A percentile compares a stretch with the other conserved stretches of the same genome.
Conservation (phyloP, 306 rosid genomes). For the Citrullus colocynthis region DNA sequence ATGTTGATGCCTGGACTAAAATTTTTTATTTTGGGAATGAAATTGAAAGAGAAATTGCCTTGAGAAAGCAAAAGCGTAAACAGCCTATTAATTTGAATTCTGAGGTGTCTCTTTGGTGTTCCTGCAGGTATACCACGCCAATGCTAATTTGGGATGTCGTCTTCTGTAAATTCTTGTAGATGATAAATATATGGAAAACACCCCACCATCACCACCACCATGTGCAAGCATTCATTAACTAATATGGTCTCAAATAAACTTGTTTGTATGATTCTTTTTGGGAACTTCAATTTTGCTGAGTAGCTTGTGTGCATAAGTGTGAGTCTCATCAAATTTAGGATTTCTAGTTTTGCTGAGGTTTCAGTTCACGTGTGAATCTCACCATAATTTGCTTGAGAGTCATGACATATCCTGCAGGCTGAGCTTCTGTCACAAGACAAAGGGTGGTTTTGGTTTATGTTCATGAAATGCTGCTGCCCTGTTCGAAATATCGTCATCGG, state of each 20-base stretch:
- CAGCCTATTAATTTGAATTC: constrained; percentile 13
- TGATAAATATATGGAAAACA: constrained; percentile 10
- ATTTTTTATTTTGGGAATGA: not conserved
- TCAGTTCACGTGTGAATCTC: not conserved
- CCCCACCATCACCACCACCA: not conserved
- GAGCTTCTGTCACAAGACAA: not conserved
- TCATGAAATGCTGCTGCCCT: not conserved
- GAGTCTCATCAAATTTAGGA: not conserved
- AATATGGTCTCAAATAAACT: not conserved
- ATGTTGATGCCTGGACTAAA: not conserved
- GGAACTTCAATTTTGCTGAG: not conserved
- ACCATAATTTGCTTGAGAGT: not conserved
- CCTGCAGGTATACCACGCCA: constrained; percentile 62
- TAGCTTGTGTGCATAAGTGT: not conserved
- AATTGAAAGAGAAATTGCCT: not conserved
- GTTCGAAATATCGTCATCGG: not conserved
- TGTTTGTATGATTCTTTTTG: not conserved
- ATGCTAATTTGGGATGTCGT: constrained; percentile 29
- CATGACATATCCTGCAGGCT: not conserved
- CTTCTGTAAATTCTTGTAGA: constrained; percentile 11
- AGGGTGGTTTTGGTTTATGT: not conserved
- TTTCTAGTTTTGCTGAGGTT: not conserved
- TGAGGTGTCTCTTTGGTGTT: constrained; percentile 52
- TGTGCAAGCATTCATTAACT: constrained; percentile 1
- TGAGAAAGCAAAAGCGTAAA: constrained; percentile 1